Base-by-base conservation (phyloP, 208 protist species). In the Zelonia costaricensis region DNA sequence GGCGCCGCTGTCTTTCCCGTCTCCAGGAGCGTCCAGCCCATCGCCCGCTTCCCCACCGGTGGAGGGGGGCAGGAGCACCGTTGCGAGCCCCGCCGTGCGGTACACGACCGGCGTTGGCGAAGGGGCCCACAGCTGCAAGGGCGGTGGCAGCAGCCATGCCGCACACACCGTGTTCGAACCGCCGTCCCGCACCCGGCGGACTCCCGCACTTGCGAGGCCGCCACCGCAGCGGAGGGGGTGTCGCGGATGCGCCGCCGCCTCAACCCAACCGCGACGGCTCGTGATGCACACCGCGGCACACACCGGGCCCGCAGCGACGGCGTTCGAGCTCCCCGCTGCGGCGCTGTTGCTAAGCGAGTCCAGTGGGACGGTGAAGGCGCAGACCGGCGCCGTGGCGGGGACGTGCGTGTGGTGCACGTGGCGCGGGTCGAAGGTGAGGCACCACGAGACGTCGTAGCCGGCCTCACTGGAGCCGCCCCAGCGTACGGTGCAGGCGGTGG, bases 361-460 rank as follows among this genome's bases (percentile, higher is more conserved):
- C n/a, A n/a, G n/a, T n/a, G n/a, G n/a, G n/a, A n/a, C n/a, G n/a
- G n/a, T n/a, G n/a, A n/a, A n/a, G n/a, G n/a, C n/a, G n/a, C n/a
- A n/a, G n/a, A n/a, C n/a, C n/a, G n/a, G n/a, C 36, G 15, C 36
- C 36, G 15, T 15, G n/a, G 54, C 23, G 2, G 54, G 40, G 10
- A 60, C 2, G 7, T 9, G 33, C 1, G 46, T 30, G 45, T 65
- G 59, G 16, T 31, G 22, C 39, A 65, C 25, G 10, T 35, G 35
- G 2, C 1, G 22, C 16, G 13, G 18, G 13, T 20, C 35, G 0
- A 38, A 6, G 20, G 48, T 56, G 18, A 45, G 16, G 38, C 59
- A 65, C 59, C 59, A 65, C 36, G 59, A 65, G 2, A 65, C 20
- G 16, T 33, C 13, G 23, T 48, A 65, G 39, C 59, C 48, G 25